Evolutionary conservation across 1,284 basidiomycete species (phyloP).

Genomic region (Cutaneotrichosporon cavernicola): DNA sequence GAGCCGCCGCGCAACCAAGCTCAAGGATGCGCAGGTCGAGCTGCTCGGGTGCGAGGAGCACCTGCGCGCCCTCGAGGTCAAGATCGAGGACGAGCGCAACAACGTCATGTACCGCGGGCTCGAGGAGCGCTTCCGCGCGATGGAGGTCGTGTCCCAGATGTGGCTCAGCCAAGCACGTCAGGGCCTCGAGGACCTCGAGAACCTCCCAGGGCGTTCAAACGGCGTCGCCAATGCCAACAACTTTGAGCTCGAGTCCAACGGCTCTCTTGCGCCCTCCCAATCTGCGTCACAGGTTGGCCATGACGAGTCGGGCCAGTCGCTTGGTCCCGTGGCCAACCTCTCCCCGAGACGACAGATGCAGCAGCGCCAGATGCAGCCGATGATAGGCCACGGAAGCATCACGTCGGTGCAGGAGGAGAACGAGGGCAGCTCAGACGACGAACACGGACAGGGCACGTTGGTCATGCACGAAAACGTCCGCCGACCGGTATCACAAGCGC

Average conservation of each 20-base stretch:
- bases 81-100: conserved; percentile 52
- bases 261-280: conserved; percentile 53
- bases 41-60: conserved; percentile 54
- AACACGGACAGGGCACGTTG: conserved; percentile 31
- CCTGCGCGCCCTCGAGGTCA: conserved; percentile 46
- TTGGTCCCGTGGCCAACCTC: neutral
- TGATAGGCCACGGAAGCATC: conserved; percentile 38
- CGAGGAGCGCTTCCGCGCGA: conserved; percentile 51
- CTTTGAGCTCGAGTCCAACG: conserved; percentile 53
- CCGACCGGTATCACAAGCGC: neutral
- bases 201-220: conserved; percentile 24
- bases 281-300: conserved; percentile 52
- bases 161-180: conserved; percentile 50
- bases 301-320: conserved; percentile 29
- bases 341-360: conserved; percentile 6
- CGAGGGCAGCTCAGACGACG: conserved; percentile 47
- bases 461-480: conserved; percentile 47
- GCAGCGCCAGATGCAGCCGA: conserved; percentile 12
- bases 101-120: conserved; percentile 52
- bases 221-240: conserved; percentile 39
- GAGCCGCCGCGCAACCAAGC: conserved; percentile 46
- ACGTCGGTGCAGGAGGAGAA: conserved; percentile 49
- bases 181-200: conserved; percentile 49
- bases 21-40: conserved; percentile 53
- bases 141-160: conserved; percentile 53